Base-by-base conservation (phyloP, 2,329 filamentous ascomycete species). In the Fusarium agapanthi region DNA sequence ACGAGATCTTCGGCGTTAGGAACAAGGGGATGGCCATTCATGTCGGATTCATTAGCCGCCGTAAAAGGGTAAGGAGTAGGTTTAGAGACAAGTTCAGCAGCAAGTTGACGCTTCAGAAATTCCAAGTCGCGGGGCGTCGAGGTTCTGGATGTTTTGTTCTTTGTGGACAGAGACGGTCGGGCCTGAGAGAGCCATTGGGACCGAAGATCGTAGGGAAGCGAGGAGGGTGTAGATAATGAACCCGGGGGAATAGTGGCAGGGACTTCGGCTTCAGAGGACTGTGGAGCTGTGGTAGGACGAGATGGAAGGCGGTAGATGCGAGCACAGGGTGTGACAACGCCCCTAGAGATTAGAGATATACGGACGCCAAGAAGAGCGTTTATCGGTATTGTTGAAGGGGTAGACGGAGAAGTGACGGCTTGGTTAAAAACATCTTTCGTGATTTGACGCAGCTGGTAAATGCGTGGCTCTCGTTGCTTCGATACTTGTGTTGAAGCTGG, bases 301-400 rank as follows among this genome's bases (percentile, higher is more conserved):
- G 84, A 81, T 7, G n/a, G 95, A 22, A 98, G 89, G 20, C 93
- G 91, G 82, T 98, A 99, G 72, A 98, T 91, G 40, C 96, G 89
- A 8, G 95, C 94, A 79, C 92, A 93, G 7, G 89, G 84, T 1
- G 83, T 86, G 7, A 91, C 93, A 2, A 92, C 88, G 32, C 96
- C 95, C 62, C 94, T 90, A 43, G 87, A 85, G 14, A 92, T 79
- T 50, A 96, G 86, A 1, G 85, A 90, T 60, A 98, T 84, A 55
- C 88, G 88, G 50, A 95, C 87, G 0, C 90, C 92, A 58, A 91
- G 83, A 41, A 90, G 74, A 26, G 84, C 79, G 57, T 84, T 80
- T 15, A 77, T 64, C 1, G 83, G 81, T 9, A 82, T 79, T 1
- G 74, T 56, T 8, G 63, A 45, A 24, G 68, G 67, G 32, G 76